Conservation (phyloP, 2,329 filamentous ascomycete genomes). For the Purpureocillium lavendulum region DNA sequence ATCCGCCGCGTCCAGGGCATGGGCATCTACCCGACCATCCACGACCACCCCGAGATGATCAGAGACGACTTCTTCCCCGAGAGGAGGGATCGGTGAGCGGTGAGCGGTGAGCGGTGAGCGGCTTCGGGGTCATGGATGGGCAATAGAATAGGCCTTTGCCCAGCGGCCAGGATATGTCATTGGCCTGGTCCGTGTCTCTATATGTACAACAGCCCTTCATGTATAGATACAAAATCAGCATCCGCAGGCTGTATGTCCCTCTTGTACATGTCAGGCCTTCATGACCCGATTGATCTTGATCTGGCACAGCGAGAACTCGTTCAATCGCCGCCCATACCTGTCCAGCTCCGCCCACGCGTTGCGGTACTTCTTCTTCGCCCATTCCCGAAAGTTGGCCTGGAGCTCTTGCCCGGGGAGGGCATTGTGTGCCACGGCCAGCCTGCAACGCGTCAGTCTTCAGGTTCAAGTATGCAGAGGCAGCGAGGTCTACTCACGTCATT, state of each 20-base stretch:
- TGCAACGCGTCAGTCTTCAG: conserved; percentile 23
- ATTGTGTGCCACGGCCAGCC: conserved; percentile 70
- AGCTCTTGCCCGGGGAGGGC: conserved; percentile 55
- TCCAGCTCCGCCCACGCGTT: conserved; percentile 60
- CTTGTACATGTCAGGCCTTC: conserved; percentile 35
- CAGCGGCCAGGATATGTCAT: too few relatives aligned
- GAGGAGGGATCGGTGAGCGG: conserved; percentile 4
- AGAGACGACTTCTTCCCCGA: conserved; percentile 27
- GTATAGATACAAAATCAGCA: conserved; percentile 26
- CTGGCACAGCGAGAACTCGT: conserved; percentile 34
- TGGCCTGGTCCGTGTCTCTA: conserved; percentile 1
- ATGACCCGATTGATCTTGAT: conserved; percentile 42
- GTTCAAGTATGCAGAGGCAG: too few relatives aligned
- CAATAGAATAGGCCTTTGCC: too few relatives aligned
- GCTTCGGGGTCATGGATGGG: too few relatives aligned
- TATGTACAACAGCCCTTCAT: conserved; percentile 28
- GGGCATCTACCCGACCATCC: conserved; percentile 85
- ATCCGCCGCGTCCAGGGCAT: conserved; percentile 82
- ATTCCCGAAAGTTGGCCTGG: conserved; percentile 64
- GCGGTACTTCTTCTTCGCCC: conserved; percentile 63
- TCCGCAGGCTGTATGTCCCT: conserved; percentile 10
- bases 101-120: neutral
- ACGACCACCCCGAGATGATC: conserved; percentile 79
- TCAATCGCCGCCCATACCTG: conserved; percentile 37
- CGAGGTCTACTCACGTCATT: conserved; percentile 54